Base-by-base conservation (phyloP, 371 early-diverging fungal genomes). In the Parasitella parasitica region DNA sequence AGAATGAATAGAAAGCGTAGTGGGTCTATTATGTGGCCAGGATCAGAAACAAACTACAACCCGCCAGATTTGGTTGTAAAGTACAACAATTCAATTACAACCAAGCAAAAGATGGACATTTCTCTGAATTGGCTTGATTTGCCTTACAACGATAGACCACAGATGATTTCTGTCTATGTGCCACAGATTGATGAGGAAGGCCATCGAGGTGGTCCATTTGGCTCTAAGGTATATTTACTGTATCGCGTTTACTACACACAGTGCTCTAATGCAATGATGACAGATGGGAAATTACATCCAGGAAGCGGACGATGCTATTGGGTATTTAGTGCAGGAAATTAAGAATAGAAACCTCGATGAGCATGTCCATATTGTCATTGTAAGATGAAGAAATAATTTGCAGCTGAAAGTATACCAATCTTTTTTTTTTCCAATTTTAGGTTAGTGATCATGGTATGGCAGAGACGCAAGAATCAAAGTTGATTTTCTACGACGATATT, bases 391-490 rank as follows among this genome's bases (percentile, higher is more conserved):
- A n/a, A n/a, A n/a, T n/a, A n/a, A n/a, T n/a, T n/a, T n/a, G n/a
- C n/a, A n/a, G n/a, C n/a, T n/a, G n/a, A n/a, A n/a, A n/a, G n/a
- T n/a, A n/a, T n/a, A n/a, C n/a, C n/a, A n/a, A n/a, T n/a, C n/a
- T n/a, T n/a, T n/a, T n/a, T n/a, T n/a, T n/a, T n/a, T n/a, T n/a
- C n/a, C n/a, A n/a, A n/a, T n/a, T n/a, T 6, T 64, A 75, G 77
- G 83, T 83, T n/a, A 86, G 94, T 59, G 97, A 97, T 71, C 98
- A 97, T 61, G 97, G 98, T 1, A 97, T 97, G 97, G 81, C 93
- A 6, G 67, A 72, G 13, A 66, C 72, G 6, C 64, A 80, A n/a
- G 70, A 82, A 50, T 73, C 85, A n/a, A 67, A 72, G 15, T 43
- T 76, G 11, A 84, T 95, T 32, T 92, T 83, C 65, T 77, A 95